phyloP scores from a whole-genome alignment of 805 yeast genomes.

The Candida namnaoensis region DNA sequence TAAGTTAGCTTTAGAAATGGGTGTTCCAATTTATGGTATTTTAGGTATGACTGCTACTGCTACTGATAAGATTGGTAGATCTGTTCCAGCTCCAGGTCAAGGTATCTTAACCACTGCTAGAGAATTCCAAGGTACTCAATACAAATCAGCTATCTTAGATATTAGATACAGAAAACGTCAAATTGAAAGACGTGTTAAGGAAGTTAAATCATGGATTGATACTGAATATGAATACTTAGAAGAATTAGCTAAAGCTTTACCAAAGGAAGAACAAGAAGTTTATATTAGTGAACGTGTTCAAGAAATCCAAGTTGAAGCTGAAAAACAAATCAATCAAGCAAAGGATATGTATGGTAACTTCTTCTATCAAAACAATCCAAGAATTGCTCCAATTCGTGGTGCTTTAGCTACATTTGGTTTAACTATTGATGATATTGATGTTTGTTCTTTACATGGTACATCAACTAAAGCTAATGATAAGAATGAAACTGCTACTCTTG shows the following conservation, averaged over 20 bases:
- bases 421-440: constrained; percentile 90
- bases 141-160: constrained; percentile 73
- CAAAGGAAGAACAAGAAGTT: constrained; percentile 40
- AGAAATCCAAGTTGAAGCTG: constrained; percentile 79
- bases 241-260: constrained; percentile 56
- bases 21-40: constrained; percentile 97
- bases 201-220: constrained; percentile 80
- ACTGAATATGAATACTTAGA: constrained; percentile 62
- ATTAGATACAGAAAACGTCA: constrained; percentile 92
- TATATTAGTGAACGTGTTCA: constrained; percentile 79
- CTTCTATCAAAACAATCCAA: constrained; percentile 83
- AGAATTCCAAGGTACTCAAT: constrained; percentile 78
- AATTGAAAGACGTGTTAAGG: constrained; percentile 66
- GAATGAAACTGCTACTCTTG: constrained; percentile 90
- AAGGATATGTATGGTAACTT: constrained; percentile 93
- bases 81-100: constrained; percentile 99
- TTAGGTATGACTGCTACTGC: constrained; percentile 95
- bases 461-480: constrained; percentile 98
- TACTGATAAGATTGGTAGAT: constrained; percentile 96
- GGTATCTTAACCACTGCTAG: constrained; percentile 98
- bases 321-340: constrained; percentile 79
- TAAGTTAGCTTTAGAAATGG: constrained; percentile 90
- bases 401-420: constrained; percentile 91
- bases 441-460: constrained; percentile 98
- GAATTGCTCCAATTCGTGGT: constrained; percentile 96